Base-by-base conservation (phyloP, 2,329 filamentous ascomycete genomes). In the Oidium heveae region DNA sequence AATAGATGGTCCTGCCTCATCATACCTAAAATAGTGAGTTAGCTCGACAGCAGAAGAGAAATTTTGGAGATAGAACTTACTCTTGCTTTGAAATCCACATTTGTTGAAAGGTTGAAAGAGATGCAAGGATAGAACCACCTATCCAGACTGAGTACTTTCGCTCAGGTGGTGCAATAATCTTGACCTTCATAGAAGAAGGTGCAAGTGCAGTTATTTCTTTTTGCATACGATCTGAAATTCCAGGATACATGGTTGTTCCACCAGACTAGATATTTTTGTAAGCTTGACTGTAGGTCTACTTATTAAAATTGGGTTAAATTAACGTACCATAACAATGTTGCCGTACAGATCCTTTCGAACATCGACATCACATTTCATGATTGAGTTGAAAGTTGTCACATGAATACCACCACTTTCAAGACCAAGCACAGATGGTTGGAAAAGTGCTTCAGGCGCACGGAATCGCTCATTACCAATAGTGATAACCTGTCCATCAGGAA, bases 31-130 rank as follows among this genome's bases (percentile, higher is more conserved):
- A 22, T 16, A 20, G 4, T 52, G 1, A 15, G n/a, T 20, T 46
- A 46, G 43, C 20, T 24, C 36, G 20, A 2, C 4, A 15, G 18
- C 49, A 52, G n/a, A 20, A 18, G 18, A n/a, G n/a, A 4, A 18
- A 8, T 16, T 8, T 36, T 1, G 32, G 32, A 15, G 4, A 12
- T 6, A 16, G 15, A 52, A 37, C 53, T 18, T 54, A 96, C 80
- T 96, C 89, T 96, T 98, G 91, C 87, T 98, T 98, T 68, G 91
- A 98, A 82, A 98, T 96, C 91, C 91, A 98, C 91, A 98, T 98
- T 78, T 98, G 91, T 80, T 98, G 91, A 89, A 98, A 98, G 74
- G 91, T 98, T 65, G 91, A 98, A 68, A 98, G 85, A 62, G 91
- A 98, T 66, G 91, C 91, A 69, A 98, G 76, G 76, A 98, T 98